Base-by-base conservation (phyloP, 768 basidiomycete species). In the Boletus subparvulus region DNA sequence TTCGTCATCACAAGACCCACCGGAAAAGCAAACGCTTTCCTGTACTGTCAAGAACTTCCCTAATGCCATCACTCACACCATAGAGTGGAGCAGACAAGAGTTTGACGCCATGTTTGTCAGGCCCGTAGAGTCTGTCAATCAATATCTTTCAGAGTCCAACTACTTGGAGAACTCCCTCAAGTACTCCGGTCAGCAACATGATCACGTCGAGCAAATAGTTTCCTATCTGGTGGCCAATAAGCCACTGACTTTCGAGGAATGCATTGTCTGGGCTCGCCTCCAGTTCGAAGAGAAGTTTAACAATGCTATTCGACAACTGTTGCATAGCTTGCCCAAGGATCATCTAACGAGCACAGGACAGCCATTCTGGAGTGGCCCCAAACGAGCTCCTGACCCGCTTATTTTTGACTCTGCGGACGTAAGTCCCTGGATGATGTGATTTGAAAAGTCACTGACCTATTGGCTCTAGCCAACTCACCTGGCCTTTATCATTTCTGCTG, bases 21-120 rank as follows among this genome's bases (percentile, higher is more conserved):
- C 97, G 10, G 97, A 99, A 77, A 98, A 97, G 74, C 90, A 95
- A 69, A 87, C 94, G 2, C 91, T 97, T 24, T 92, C 91, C 26
- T 99, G 97, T 73, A 99, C 97, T 1, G 89, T 98, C 71, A 98
- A 98, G 78, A 98, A 92, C 75, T 99, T 98, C 83, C 97, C 97
- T 11, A 95, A 99, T 70, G 89, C 90, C 26, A 98, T 98, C 65
- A 88, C 92, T 62, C 97, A 99, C 75, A 97, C 94, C 8, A 99
- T 99, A 57, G 94, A 98, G 92, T 99, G 97, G 97, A 87, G 90
- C 64, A 87, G 94, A 63, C 85, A 87, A 65, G 90, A 92, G 60
- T 98, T 99, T 72, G 92, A 97, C 69, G 86, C 84, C 55, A 77
- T 94, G 44, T 99, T 98, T 66, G 90, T 97, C 65, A 94, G 96